These are phyloP conservation scores for Calendula officinalis DNA, from an alignment of 129 eudicot species.

Conservation along the genomic window DNA sequence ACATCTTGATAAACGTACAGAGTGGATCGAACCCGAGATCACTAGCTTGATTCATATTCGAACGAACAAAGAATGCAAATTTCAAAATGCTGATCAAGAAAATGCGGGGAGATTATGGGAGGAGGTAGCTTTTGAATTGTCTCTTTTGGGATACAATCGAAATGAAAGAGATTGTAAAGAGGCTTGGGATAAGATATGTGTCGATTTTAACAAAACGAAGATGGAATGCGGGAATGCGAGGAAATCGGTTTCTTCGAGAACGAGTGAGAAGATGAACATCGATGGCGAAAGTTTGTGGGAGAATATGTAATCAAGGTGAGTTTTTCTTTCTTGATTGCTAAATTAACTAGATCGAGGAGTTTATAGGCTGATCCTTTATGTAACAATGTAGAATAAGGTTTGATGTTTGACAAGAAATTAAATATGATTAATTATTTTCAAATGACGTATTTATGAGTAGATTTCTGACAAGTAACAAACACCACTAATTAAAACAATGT, in stretches of 20 bases:
- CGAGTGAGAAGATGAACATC: slow-evolving; percentile 25
- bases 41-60: slow-evolving; percentile 58
- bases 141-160: slow-evolving; percentile 57
- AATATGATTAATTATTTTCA: background rate
- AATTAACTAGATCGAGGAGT: slow-evolving; percentile 15
- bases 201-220: slow-evolving; percentile 39
- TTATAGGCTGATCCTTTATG: slow-evolving; percentile 13
- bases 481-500: no score
- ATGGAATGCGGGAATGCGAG: slow-evolving; percentile 29
- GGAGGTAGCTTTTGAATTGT: slow-evolving; percentile 66
- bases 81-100: slow-evolving; percentile 43
- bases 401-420: background rate
- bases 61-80: slow-evolving; percentile 48
- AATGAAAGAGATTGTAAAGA: slow-evolving; percentile 53
- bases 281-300: slow-evolving; percentile 24
- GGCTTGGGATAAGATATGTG: slow-evolving; percentile 61
- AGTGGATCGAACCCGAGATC: slow-evolving; percentile 65
- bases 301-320: slow-evolving; percentile 29
- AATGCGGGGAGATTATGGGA: slow-evolving; percentile 63
- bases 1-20: slow-evolving; percentile 14
- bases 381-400: slow-evolving; percentile 22
- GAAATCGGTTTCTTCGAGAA: slow-evolving; percentile 30
- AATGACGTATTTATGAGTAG: background rate
- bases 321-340: background rate
- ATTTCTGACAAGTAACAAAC: no score